Conservation (phyloP, 352 stramenopile genomes). For the Pseudoperonospora humuli region DNA sequence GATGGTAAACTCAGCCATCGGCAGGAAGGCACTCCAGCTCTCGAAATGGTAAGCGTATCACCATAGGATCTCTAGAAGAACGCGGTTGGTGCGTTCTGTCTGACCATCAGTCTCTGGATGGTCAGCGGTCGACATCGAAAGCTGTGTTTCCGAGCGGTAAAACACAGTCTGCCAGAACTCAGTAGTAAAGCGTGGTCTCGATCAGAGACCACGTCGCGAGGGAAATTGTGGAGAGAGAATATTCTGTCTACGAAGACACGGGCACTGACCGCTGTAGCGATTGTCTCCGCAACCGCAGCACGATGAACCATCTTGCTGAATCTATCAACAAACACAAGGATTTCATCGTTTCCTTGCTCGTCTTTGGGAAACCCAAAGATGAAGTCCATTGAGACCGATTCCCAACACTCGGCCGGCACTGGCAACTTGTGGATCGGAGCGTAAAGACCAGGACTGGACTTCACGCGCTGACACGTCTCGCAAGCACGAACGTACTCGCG, state of each 20-base stretch:
- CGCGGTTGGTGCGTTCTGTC: not conserved
- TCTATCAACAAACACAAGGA: constrained; percentile 18
- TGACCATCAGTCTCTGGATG: not conserved
- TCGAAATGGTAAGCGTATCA: not conserved
- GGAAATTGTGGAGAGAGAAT: too few relatives aligned
- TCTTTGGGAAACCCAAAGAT: constrained; percentile 10
- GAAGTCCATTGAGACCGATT: constrained; percentile 22
- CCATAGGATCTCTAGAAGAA: not conserved
- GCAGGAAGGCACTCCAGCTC: not conserved
- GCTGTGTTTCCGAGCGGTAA: not conserved
- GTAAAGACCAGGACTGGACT: not conserved
- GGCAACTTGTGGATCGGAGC: not conserved
- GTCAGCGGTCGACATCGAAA: not conserved
- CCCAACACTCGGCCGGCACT: constrained; percentile 1
- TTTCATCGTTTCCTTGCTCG: not conserved
- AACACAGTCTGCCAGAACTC: too few relatives aligned
- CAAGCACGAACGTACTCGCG: not conserved
- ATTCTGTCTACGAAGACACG: too few relatives aligned
- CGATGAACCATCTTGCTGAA: constrained; percentile 21
- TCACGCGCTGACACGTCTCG: constrained; percentile 13
- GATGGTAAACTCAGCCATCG: not conserved
- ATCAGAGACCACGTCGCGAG: too few relatives aligned
- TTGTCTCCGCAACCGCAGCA: not conserved
- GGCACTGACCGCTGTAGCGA: not conserved
- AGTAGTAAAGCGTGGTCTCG: too few relatives aligned